Conservation (phyloP, 257 asterid species). For the Fraxinus cuspidata region DNA sequence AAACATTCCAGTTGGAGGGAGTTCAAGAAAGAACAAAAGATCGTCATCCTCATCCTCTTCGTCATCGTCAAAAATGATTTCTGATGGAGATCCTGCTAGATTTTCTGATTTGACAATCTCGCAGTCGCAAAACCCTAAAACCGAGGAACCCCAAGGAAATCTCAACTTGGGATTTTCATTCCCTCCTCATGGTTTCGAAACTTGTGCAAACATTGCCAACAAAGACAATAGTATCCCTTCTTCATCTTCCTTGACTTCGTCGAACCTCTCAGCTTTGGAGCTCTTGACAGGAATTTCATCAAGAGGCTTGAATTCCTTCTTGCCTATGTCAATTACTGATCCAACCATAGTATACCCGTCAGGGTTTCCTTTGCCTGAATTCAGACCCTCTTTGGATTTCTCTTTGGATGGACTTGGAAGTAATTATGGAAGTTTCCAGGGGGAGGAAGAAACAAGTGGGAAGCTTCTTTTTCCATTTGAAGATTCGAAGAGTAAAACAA, state of each 20-base stretch:
- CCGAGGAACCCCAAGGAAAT: conserved; percentile 47
- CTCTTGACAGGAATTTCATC: conserved; percentile 43
- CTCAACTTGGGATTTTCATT: conserved; percentile 68
- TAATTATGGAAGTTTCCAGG: conserved; percentile 43
- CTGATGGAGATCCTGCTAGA: conserved; percentile 24
- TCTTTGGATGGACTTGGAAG: conserved; percentile 68
- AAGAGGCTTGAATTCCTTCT: conserved; percentile 42
- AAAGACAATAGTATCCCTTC: conserved; percentile 13
- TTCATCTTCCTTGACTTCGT: conserved; percentile 32
- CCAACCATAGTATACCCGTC: conserved; percentile 38
- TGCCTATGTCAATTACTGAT: conserved; percentile 42
- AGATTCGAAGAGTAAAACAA: conserved; percentile 51
- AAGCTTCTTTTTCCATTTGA: conserved; percentile 74
- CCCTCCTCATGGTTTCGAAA: neutral
- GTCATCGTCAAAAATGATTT: conserved; percentile 40
- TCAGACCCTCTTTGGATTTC: conserved; percentile 51
- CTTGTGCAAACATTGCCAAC: neutral
- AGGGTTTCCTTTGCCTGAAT: conserved; percentile 44
- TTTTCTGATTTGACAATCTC: conserved; percentile 12
- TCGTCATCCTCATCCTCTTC: conserved; percentile 10
- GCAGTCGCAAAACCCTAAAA: conserved; percentile 51
- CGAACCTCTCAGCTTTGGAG: conserved; percentile 51
- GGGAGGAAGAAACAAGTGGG: conserved; percentile 51
- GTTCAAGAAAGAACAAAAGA: conserved; percentile 70
- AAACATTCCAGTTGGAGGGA: conserved; percentile 87